Base-by-base conservation (phyloP, 1,139 yeast genomes). In the Spencermartinsiella ligniputridi region DNA sequence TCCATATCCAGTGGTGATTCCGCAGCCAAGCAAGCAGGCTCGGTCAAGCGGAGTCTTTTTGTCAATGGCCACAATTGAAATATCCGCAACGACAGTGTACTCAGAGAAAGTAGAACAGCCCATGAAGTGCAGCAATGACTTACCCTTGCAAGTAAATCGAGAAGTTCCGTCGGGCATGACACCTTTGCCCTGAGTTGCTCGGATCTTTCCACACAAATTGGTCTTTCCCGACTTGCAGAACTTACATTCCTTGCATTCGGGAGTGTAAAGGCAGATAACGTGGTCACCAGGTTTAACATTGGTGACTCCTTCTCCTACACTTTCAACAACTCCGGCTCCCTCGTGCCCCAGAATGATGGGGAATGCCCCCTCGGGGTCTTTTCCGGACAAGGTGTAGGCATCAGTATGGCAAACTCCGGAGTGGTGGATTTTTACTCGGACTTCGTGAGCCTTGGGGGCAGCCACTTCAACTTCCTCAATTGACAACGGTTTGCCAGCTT, bases 351-450 rank as follows among this genome's bases (percentile, higher is more conserved):
- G 77, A 50, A 92, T 47, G 24, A 56, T 56, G 27, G 97, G 97
- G 78, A 89, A 90, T 18, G 85, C 87, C 57, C 97, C 98, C 71
- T 94, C 98, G 47, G 97, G 95, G 68, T 92, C 98, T 48, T 74
- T 77, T 46, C 98, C 99, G 44, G 95, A 83, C 56, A 92, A 75
- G 11, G 98, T 90, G 74, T 83, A 94, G 37, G 97, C 97, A 64
- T 92, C 99, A 38, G 99, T 92, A 73, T 92, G 98, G 68, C 99
- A 92, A 39, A 92, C 96, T 64, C 97, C 98, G 34, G 97, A 86
- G 71, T 85, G 77, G 44, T 75, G 74, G 50, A 92, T 71, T 70
- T 88, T 85, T 68, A 92, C 86, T 67, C 98, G 84, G 43, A 92
- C 97, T 71, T 92, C 99, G 64, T 92, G 96, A 40, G 97, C 96